Conservation (phyloP, 225 moss, liverwort and hornwort species). For the Takakia lepidozioides region DNA sequence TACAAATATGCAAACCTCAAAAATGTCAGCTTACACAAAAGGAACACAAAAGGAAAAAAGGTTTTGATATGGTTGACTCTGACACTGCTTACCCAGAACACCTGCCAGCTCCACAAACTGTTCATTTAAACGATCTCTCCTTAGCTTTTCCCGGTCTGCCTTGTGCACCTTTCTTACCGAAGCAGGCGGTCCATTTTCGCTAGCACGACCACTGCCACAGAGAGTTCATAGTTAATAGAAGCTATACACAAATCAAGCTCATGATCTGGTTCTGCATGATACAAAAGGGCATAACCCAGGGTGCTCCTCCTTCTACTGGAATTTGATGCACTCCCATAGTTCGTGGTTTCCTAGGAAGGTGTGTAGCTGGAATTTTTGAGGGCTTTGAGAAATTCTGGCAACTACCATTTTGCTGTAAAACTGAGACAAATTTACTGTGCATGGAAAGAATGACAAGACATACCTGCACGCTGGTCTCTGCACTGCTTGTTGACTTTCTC, state of each 20-base stretch:
- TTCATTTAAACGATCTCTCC: conserved; percentile 91
- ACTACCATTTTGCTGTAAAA: neutral
- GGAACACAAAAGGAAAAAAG: too few relatives aligned
- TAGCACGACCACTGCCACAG: conserved; percentile 43
- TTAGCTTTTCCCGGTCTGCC: conserved; percentile 93
- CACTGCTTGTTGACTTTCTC: conserved; percentile 48
- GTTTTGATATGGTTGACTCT: too few relatives aligned
- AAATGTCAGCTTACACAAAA: too few relatives aligned
- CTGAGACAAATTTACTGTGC: neutral
- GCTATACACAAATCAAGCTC: neutral
- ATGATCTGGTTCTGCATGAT: neutral
- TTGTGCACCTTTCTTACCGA: conserved; percentile 95
- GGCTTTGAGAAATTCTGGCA: neutral
- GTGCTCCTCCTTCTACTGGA: too few relatives aligned
- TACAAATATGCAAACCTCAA: too few relatives aligned
- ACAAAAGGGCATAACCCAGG: too few relatives aligned
- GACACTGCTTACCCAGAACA: conserved; percentile 55
- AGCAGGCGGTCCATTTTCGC: conserved; percentile 52
- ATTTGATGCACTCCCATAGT: too few relatives aligned
- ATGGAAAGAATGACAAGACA: conserved; percentile 1
- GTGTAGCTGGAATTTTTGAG: neutral
- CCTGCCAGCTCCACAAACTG: conserved; percentile 91
- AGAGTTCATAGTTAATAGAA: conserved; percentile 1
- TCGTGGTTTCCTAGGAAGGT: neutral
- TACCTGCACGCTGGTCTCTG: conserved; percentile 58